Evolutionary conservation across 192 early-diverging fungal species (phyloP).

Genomic region (Funneliformis mosseae): DNA sequence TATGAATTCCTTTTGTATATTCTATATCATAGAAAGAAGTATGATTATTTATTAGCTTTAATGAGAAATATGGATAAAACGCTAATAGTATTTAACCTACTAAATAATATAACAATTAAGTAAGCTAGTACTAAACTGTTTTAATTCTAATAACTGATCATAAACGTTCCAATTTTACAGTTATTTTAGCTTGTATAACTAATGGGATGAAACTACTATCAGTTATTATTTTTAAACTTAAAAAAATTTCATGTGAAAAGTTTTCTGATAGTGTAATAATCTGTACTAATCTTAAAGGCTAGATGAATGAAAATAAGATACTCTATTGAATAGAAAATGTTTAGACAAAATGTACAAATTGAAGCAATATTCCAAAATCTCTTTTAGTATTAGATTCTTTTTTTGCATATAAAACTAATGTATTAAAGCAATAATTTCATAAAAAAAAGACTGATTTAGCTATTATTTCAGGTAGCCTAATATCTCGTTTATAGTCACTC

Average conservation of each 20-base stretch:
- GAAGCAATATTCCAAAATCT: no score
- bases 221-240: not conserved
- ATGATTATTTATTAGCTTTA: no score
- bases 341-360: no score
- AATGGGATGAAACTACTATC: no score
- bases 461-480: conserved; percentile 15
- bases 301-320: no score
- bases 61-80: not conserved
- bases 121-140: not conserved
- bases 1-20: no score
- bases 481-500: not conserved
- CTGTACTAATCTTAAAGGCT: no score
- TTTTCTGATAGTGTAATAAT: not conserved
- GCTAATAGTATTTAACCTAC: not conserved
- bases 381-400: no score
- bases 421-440: not conserved
- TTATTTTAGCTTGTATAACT: no score
- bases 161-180: not conserved
- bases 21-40: no score
- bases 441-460: conserved; percentile 8
- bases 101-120: not conserved
- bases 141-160: not conserved
- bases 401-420: not conserved
- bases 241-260: not conserved
- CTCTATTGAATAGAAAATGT: no score